phyloP scores from a whole-genome alignment of 2,329 filamentous ascomycete species.

The Botrytis galanthina region DNA sequence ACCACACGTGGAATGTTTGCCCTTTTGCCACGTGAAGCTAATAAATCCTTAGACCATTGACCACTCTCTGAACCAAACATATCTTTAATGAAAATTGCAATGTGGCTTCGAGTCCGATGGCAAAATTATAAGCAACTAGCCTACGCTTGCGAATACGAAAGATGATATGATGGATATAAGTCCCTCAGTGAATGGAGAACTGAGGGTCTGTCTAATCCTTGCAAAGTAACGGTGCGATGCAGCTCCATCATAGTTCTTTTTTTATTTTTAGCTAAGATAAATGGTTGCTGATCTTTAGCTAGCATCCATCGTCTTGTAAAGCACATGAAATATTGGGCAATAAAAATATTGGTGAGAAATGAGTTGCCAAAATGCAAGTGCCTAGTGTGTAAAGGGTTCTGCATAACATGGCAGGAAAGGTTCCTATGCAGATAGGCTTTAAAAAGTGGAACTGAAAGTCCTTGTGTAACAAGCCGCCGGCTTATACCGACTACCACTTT shows the following conservation, averaged over 20 bases:
- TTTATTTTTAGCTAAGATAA: background rate
- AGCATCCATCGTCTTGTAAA: background rate
- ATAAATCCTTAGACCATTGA: background rate
- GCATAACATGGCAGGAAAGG: background rate
- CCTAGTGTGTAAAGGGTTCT: background rate
- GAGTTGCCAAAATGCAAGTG: background rate
- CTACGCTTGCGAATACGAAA: background rate
- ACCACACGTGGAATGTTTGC: background rate
- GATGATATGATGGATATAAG: background rate
- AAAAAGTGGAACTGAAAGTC: background rate
- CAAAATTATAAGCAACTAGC: background rate
- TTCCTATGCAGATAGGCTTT: background rate
- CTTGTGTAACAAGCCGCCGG: background rate
- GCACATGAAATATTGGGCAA: background rate
- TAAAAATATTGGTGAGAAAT: background rate
- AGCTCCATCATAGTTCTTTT: too few species aligned
- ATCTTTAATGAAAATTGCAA: background rate
- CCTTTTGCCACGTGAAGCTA: background rate
- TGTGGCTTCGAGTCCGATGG: conserved; percentile 3
- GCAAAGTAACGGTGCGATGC: background rate
- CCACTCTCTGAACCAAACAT: background rate
- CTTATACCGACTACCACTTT: background rate
- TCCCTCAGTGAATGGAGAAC: background rate
- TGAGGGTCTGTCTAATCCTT: background rate
- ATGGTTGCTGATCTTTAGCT: background rate